Base-by-base conservation (phyloP, 2,329 filamentous ascomycete genomes). In the Leptographium flavum region DNA sequence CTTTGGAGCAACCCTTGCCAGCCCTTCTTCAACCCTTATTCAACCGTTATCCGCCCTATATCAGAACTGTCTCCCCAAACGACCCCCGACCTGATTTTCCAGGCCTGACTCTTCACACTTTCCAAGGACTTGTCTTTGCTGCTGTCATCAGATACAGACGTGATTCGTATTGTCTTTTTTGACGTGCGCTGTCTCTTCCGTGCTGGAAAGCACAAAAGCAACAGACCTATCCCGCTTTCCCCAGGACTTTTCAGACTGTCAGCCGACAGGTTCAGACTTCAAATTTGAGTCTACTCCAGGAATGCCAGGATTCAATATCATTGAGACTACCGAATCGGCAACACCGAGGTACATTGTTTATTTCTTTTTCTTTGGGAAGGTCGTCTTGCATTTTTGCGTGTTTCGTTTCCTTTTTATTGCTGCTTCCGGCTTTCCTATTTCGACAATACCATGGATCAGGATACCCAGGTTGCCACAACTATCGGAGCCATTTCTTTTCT, bases 301-400 rank as follows among this genome's bases (percentile, higher is more conserved):
- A 23, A 74, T 76, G 71, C 64, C 71, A 59, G 66, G 66, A 62
- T 74, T 66, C 66, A 72, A 65, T 56, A 58, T n/a, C n/a, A n/a
- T 68, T 62, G 71, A 75, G 58, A 68, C 74, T 63, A 71, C 74
- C 60, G 71, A 76, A 63, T 70, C 73, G 63, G 68, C 73, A 59
- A 72, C 70, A 57, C 69, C 74, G 59, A 78, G 74, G 74, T 78
- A 78, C 64, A 65, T 66, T 60, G 58, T 58, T 47, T 54, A 56
- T 53, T 74, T 60, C 61, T 67, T 65, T 56, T 54, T 61, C 60
- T 61, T 60, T 62, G 62, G 67, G 64, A 61, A 62, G 57, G 58
- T 54, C 65, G 53, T 49, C 46, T 46, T 49, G 38, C 15, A 50
- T 51, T 53, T 30, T 27, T n/a, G 21, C n/a, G n/a, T n/a, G n/a